These are phyloP conservation scores for Holtermannia corniformis DNA, from an alignment of 768 basidiomycete species.

Conservation along the genomic window DNA sequence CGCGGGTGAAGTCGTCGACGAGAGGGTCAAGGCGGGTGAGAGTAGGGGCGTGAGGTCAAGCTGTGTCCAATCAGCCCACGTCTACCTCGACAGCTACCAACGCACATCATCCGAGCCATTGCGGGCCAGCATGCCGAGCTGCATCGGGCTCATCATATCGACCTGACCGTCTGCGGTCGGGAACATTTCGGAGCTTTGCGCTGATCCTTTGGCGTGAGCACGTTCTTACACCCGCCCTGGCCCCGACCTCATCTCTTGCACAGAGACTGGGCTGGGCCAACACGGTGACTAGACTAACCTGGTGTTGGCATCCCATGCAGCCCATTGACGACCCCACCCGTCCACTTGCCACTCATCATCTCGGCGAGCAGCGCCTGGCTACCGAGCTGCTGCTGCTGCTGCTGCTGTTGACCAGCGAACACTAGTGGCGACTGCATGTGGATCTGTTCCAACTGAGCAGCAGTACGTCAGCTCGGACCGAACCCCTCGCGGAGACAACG, in stretches of 20 bases:
- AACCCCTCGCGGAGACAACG: too few species aligned
- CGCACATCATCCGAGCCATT: neutral
- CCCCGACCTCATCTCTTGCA: neutral
- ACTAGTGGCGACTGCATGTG: slow-evolving; percentile 39
- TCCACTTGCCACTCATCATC: slow-evolving; percentile 1
- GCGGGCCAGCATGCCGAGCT: slow-evolving; percentile 24
- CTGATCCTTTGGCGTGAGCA: slow-evolving; percentile 43
- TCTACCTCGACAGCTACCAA: neutral
- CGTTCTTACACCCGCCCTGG: too few species aligned
- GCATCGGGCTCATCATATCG: slow-evolving; percentile 36
- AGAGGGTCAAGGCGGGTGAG: slow-evolving; percentile 42
- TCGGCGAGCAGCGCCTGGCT: slow-evolving; percentile 1
- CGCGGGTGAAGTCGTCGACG: slow-evolving; percentile 20
- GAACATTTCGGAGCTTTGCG: slow-evolving; percentile 52
- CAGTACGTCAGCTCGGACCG: neutral
- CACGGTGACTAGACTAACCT: slow-evolving; percentile 44
- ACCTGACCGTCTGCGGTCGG: slow-evolving; percentile 19
- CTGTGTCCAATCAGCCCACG: slow-evolving; percentile 14
- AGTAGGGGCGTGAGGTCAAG: slow-evolving; percentile 41
- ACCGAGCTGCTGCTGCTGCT: slow-evolving; percentile 65
- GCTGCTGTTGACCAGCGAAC: slow-evolving; percentile 13
- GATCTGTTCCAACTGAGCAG: slow-evolving; percentile 38
- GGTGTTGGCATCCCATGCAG: slow-evolving; percentile 52
- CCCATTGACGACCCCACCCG: neutral
- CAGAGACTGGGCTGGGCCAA: too few species aligned